Conservation (phyloP, 2,329 filamentous ascomycete genomes). For the Ascochyta viciae-villosae region DNA sequence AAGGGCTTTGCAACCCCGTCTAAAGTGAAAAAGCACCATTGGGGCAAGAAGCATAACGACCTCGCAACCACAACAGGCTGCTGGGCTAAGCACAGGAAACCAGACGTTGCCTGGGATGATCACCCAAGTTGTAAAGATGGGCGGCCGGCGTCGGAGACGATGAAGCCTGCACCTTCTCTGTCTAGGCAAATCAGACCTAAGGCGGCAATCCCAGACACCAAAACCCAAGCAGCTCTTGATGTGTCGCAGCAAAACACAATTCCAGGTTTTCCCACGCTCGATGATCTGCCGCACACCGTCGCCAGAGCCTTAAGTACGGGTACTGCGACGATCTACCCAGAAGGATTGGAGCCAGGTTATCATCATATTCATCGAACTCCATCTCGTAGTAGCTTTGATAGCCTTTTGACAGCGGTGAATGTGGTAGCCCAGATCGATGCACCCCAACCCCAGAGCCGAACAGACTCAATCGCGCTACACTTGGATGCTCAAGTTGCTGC, state of each 20-base stretch:
- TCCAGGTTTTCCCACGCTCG: constrained; percentile 22
- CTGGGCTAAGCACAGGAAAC: constrained; percentile 42
- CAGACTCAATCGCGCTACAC: constrained; percentile 31
- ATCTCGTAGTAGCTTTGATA: constrained; percentile 24
- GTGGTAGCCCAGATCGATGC: constrained; percentile 33
- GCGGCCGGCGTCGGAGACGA: background rate
- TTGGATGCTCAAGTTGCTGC: constrained; percentile 30
- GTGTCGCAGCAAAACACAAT: constrained; percentile 4
- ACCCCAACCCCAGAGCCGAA: constrained; percentile 31
- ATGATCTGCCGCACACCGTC: constrained; percentile 20
- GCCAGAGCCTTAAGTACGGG: constrained; percentile 6
- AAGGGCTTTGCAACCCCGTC: constrained; percentile 31
- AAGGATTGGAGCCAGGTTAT: background rate
- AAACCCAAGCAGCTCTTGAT: background rate
- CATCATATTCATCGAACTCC: constrained; percentile 19
- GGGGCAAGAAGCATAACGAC: constrained; percentile 35
- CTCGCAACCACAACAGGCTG: constrained; percentile 38
- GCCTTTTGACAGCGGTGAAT: constrained; percentile 35
- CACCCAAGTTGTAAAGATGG: constrained; percentile 37
- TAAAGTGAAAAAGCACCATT: constrained; percentile 46
- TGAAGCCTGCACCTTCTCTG: background rate
- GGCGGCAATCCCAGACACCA: background rate
- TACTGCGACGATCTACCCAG: background rate
- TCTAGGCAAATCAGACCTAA: background rate
- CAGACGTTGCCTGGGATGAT: constrained; percentile 39